A percentile compares a stretch with the other conserved stretches of the same genome.
Evolutionary conservation across 495 filamentous ascomycete genomes (phyloP).

Genomic region (Podospora appendiculata): DNA sequence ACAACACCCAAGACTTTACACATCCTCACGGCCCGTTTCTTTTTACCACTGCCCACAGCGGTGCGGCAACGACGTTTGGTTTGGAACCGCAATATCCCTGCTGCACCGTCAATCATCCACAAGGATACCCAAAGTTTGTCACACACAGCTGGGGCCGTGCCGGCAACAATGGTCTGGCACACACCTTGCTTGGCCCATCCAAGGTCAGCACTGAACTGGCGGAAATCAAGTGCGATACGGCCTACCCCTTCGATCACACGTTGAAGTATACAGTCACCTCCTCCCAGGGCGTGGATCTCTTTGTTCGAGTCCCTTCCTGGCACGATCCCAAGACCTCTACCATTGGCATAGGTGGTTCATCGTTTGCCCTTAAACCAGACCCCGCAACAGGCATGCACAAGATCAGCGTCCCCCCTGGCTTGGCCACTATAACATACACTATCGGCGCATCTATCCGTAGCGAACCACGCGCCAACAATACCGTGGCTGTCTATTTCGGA

Average conservation of each 20-base stretch:
- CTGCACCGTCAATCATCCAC: conserved; percentile 57
- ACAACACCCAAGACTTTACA: conserved; percentile 4
- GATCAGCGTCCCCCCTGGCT: conserved; percentile 21
- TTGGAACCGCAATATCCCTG: conserved; percentile 42
- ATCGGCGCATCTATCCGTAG: conserved; percentile 20
- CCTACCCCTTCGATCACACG: conserved; percentile 45
- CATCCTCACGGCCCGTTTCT: conserved; percentile 7
- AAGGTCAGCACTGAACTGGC: conserved; percentile 13
- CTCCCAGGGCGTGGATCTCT: conserved; percentile 33
- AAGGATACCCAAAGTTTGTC: conserved; percentile 54
- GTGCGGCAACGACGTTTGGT: conserved; percentile 30
- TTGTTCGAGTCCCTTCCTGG: conserved; percentile 44
- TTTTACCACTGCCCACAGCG: conserved; percentile 15
- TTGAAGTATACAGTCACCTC: conserved; percentile 41
- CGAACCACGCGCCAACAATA: conserved; percentile 41
- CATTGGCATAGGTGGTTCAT: conserved; percentile 14
- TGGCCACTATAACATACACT: conserved; percentile 14
- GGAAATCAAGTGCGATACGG: conserved; percentile 30
- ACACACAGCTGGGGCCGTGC: conserved; percentile 18
- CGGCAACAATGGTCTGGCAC: conserved; percentile 29
- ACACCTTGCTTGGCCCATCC: conserved; percentile 34
- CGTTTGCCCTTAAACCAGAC: conserved; percentile 15
- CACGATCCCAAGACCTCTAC: conserved; percentile 14
- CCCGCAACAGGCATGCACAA: conserved; percentile 22
- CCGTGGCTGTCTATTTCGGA: conserved; percentile 47